Base-by-base conservation (phyloP, 2,329 filamentous ascomycete genomes). In the Alternaria triticimaculans region DNA sequence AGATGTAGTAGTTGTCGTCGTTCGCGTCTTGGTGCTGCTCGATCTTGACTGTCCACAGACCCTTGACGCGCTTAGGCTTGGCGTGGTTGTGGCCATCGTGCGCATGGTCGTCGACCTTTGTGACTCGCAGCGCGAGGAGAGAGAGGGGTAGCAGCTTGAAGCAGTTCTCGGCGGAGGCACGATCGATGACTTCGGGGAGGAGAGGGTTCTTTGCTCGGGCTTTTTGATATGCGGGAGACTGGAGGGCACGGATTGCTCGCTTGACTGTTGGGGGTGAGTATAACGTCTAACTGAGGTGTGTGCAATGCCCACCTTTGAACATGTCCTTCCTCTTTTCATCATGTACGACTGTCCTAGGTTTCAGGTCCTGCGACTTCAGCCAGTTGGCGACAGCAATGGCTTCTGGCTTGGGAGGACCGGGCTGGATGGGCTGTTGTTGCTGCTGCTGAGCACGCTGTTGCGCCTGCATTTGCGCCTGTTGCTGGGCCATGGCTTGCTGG, bases 241-340 rank as follows among this genome's bases (percentile, higher is more conserved):
- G 86, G 58, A 99, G 87, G 26, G 92, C 94, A 73, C 96, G 92
- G 66, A 99, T 90, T 44, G 96, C 96, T 78, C 96, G 93, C 87
- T 98, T 98, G 80, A 99, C 96, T 97, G 69, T 41, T 12, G 9
- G 2, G 37, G 4, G 20, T 71, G 46, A 67, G 50, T 21, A 46
- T 15, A 4, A 26, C 18, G 15, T 12, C 5, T 12, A n/a, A 37
- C 37, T 8, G 3, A 3, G 15, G 20, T 41, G 11, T 12, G 1
- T 43, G 58, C 9, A 18, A 41, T 53, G 25, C 33, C 18, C 84
- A 95, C 93, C 94, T 86, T 91, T 92, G 82, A 99, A 98, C 92
- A 99, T 96, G 70, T 99, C 95, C 83, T 97, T 98, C 75, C 96
- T 89, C 86, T 97, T 94, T 74, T 96, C 96, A 70, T 97, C 94